These are phyloP conservation scores for Tylopilus rubrobrunneus DNA, from an alignment of 768 basidiomycete species.

Conservation along the genomic window DNA sequence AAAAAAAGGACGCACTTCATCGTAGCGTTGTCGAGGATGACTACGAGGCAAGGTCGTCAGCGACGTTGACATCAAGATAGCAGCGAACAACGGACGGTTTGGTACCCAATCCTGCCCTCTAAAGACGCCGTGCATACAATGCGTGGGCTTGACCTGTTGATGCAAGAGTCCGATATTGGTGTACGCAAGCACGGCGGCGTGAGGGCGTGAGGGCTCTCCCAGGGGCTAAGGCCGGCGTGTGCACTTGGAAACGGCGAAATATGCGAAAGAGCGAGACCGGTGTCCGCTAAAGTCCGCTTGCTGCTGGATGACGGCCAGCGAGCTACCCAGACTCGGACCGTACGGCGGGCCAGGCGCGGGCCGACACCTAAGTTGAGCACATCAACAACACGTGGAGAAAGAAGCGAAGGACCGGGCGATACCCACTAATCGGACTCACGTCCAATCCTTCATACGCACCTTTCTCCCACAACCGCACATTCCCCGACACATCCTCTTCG, in stretches of 20 bases:
- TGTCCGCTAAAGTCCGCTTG: slow-evolving; percentile 57
- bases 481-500: slow-evolving; percentile 68
- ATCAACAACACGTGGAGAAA: no score
- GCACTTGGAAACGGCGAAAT: neutral
- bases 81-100: slow-evolving; percentile 35
- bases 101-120: slow-evolving; percentile 71
- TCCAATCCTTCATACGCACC: slow-evolving; percentile 73
- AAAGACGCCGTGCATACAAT: slow-evolving; percentile 79
- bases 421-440: slow-evolving; percentile 63
- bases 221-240: slow-evolving; percentile 17
- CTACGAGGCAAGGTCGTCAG: slow-evolving; percentile 33
- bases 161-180: slow-evolving; percentile 55
- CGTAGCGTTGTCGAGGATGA: slow-evolving; percentile 78
- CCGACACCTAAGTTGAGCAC: slow-evolving; percentile 54
- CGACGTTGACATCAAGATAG: neutral
- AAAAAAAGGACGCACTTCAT: slow-evolving; percentile 47
- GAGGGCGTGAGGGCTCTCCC: no score
- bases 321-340: slow-evolving; percentile 59
- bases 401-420: neutral
- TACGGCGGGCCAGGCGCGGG: slow-evolving; percentile 71
- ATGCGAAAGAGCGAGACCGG: neutral
- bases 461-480: slow-evolving; percentile 58
- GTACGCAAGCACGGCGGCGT: no score
- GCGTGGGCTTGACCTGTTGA: slow-evolving; percentile 58
- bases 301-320: slow-evolving; percentile 54